Evolutionary conservation across 306 rosid species (phyloP), one percentile per base, ranked within the genome.

Genomic region (Purshia tridentata): DNA sequence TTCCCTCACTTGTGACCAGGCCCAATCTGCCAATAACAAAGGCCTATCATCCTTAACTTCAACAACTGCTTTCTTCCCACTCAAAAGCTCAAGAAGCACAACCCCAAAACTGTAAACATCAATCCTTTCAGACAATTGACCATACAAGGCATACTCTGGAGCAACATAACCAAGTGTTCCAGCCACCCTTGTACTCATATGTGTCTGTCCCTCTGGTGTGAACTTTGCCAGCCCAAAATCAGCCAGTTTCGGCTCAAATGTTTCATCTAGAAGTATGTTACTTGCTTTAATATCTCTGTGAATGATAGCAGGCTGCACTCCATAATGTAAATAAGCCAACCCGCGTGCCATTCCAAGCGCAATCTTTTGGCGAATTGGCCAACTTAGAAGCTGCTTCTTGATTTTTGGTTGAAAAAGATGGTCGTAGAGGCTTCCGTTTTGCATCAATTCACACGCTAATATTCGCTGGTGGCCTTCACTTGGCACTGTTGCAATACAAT

Each of bases 91-190:
- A 29, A 80, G 80, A 15, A 80, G 69, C 53, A 57, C 80, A 39
- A 80, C 74, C 23, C 83, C 80, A 4, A 74, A 80, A 58, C 80
- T 64, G 51, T 80, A 75, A 14, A 80, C 80, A 49, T 80, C 80
- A 6, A 76, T 80, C 18, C 68, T 56, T 53, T 75, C 59, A 12
- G 74, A 70, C 58, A 80, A 50, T 3, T 70, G 80, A 6, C 84
- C 77, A 19, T 70, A 80, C 23, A 80, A 22, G 8, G 80, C 84
- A 65, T 80, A 76, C 44, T 80, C 77, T 4, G 77, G 84, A 2
- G 84, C 80, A 48, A 75, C 77, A 57, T 75, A 70, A 2, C 84
- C 84, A 29, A 80, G 76, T 12, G 80, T 80, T 29, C 80, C 80
- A 0, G 77, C 84, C 35, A 80, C 80, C 29, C 72, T 80, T 8